Evolutionary conservation across 2,329 filamentous ascomycete genomes (phyloP), one percentile per base, ranked within the genome.

Genomic region (Clonostachys sp.): DNA sequence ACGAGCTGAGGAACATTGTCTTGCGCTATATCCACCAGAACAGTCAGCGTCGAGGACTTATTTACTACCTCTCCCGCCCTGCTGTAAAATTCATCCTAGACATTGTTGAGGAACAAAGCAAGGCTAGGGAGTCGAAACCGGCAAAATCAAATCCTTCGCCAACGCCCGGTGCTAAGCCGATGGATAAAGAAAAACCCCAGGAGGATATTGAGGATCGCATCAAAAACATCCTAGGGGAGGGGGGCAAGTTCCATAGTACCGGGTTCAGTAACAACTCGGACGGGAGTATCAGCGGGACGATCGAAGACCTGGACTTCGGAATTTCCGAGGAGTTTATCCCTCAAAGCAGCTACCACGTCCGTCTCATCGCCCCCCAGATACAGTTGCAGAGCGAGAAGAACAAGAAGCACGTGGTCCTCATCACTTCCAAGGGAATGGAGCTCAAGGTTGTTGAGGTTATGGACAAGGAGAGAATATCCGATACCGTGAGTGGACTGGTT

Each of bases 341-440:
- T 1, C 89, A 96, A 60, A 96, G 94, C 63, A 92, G 87, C 56
- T 99, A 96, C 64, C 90, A 97, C 59, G 81, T 99, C 52, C 88
- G 91, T 36, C 80, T 99, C 39, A 96, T 99, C 57, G 94, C 92
- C 6, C 94, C 94, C 13, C 94, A 99, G 64, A 96, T 99, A 50
- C 94, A 99, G 64, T 77, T 99, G 41, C 92, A 99, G 62, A 97
- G 94, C 63, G 94, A 99, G 61, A 97, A 96, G 75, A 97, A 99
- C 65, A 87, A 86, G 51, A 96, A 95, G 65, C 88, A 95, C 49
- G 94, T 95, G n/a, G 87, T 96, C 6, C 76, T 99, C n/a, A 85
- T 97, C 42, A 94, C 92, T 4, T 91, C 91, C 30, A 97, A 97
- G 67, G 90, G 91, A 46, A 99, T 99, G 91, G 91, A 97, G 65